These are phyloP conservation scores for Backusella morwellensis DNA, from an alignment of 192 early-diverging fungal genomes.

Conservation along the genomic window DNA sequence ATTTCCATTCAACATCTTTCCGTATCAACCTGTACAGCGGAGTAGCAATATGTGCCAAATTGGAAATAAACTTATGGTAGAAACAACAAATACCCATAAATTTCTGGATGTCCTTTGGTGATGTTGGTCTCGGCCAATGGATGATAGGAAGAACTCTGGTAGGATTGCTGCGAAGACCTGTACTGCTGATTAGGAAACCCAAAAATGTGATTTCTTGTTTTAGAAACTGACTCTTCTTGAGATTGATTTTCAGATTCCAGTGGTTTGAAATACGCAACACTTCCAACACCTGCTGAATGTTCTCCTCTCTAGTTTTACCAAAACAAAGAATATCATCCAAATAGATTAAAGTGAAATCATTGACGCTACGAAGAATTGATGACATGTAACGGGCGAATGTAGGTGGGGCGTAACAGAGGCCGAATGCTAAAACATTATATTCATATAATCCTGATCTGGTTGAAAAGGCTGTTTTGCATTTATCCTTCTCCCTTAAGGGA, in stretches of 20 bases:
- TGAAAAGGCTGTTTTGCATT: not conserved
- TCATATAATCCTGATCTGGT: not conserved
- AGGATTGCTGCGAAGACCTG: not conserved
- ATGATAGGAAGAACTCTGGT: not conserved
- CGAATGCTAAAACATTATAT: not conserved
- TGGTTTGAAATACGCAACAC: not conserved
- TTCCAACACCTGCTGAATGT: constrained; percentile 11
- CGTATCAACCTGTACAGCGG: constrained; percentile 18
- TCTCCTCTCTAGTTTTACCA: constrained; percentile 24
- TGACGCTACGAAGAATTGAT: not conserved
- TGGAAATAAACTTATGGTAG: constrained; percentile 23
- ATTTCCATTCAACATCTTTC: not conserved
- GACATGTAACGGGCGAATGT: not conserved
- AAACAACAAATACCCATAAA: constrained; percentile 29
- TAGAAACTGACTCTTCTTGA: constrained; percentile 9
- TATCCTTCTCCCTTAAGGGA: not conserved
- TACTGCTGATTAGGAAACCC: constrained; percentile 8
- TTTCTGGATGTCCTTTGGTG: not conserved
- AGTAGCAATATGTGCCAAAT: not conserved
- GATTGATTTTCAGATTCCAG: not conserved
- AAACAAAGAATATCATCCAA: constrained; percentile 46
- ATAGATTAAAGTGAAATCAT: constrained; percentile 21
- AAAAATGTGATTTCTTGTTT: not conserved
- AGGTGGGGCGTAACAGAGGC: not conserved
- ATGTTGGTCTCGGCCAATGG: not conserved